These are phyloP conservation scores for Albatrellus ellisii DNA, from an alignment of 768 basidiomycete species.

Conservation along the genomic window DNA sequence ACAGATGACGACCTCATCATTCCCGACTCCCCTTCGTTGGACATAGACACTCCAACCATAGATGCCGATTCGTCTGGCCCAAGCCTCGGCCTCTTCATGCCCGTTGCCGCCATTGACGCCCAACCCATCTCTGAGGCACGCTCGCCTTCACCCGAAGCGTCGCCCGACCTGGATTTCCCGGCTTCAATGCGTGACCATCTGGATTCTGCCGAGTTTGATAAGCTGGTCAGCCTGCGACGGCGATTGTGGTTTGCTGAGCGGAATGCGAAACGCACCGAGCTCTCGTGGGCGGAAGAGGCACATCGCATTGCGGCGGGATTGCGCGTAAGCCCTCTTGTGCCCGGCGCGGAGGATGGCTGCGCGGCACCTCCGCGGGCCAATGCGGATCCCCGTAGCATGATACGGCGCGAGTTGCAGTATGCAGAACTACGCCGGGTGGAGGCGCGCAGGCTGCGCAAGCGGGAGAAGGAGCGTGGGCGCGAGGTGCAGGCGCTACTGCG, in stretches of 20 bases:
- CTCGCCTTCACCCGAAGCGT: slow-evolving; percentile 1
- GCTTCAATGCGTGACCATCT: slow-evolving; percentile 3
- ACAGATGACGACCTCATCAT: slow-evolving; percentile 22
- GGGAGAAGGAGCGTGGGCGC: slow-evolving; percentile 38
- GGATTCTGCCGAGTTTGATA: slow-evolving; percentile 7
- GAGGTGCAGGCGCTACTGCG: slow-evolving; percentile 45
- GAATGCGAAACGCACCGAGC: slow-evolving; percentile 12
- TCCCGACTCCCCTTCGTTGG: slow-evolving; percentile 1
- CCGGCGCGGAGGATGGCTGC: not conserved
- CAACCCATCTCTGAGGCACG: slow-evolving; percentile 6
- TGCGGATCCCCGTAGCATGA: slow-evolving; percentile 18
- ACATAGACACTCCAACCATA: not conserved
- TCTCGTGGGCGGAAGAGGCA: slow-evolving; percentile 7
- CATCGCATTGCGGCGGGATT: slow-evolving; percentile 9
- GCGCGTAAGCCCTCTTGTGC: slow-evolving; percentile 11
- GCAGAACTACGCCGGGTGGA: slow-evolving; percentile 15
- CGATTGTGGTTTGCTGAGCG: slow-evolving; percentile 11
- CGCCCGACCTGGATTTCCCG: slow-evolving; percentile 12
- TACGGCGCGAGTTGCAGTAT: slow-evolving; percentile 19
- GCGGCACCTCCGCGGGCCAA: slow-evolving; percentile 11
- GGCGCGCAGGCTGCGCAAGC: slow-evolving; percentile 26
- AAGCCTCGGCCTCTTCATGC: slow-evolving; percentile 11
- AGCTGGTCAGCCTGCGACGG: slow-evolving; percentile 10
- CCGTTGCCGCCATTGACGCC: slow-evolving; percentile 11
- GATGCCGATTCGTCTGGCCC: slow-evolving; percentile 4